Evolutionary conservation across 2,329 filamentous ascomycete genomes (phyloP), one percentile per base, ranked within the genome.

Genomic region (Orbilia oligospora): DNA sequence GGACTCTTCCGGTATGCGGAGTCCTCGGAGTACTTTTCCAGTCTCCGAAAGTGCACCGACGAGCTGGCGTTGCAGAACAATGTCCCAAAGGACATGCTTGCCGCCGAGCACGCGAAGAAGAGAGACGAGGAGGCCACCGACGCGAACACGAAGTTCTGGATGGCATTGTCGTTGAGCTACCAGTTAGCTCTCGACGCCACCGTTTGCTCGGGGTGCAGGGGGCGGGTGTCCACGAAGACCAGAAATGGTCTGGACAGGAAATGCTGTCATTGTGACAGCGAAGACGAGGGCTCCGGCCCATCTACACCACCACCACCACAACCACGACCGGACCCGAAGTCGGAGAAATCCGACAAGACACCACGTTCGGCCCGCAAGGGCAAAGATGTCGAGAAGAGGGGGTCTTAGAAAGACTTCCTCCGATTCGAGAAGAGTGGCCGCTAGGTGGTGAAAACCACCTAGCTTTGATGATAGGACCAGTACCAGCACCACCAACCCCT

Each of bases 251-350:
- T 72, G 33, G 68, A 78, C 38, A 61, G 75, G n/a, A 68, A 56
- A 63, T 78, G 75, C 48, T 78, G 75, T 41, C 75, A 78, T 64
- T 78, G 75, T 27, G 46, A 69, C 14, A 67, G 22, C 1, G 75
- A 64, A 1, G 58, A 44, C 5, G 38, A 16, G 1, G 16, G 14
- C 12, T 36, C 33, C 33, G 33, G 9, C 27, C 27, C 27, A 3
- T 30, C 27, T 6, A 30, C 27, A 3, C 27, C 27, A 3, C 27
- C 27, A 30, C 27, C 27, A 30, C 27, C 27, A 3, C 27, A 3
- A 30, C 27, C 27, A 30, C 27, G 3, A 30, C 27, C 27, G 6
- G 3, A 30, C 27, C 27, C 3, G 6, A 30, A 30, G 27, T 30
- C 27, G 27, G 27, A 30, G 27, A 30, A 30, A 30, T 30, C 27